These are phyloP conservation scores for Microstegium vimineum DNA, from an alignment of 176 grass and related monocot genomes.

Conservation along the genomic window DNA sequence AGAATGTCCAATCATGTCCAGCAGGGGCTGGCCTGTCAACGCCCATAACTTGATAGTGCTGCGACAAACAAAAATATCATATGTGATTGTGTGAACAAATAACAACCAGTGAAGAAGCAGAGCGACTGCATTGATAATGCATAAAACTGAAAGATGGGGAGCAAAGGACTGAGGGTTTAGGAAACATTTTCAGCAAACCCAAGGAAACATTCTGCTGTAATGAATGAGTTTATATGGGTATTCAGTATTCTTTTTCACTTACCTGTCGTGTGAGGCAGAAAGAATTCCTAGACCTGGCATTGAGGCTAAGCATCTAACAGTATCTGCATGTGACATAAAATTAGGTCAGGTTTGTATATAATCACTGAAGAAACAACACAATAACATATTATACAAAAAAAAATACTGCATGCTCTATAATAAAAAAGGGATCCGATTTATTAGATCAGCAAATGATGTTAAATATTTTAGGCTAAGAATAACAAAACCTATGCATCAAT, in stretches of 20 bases:
- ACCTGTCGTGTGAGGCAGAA: slow-evolving; percentile 91
- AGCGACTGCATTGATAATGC: background rate
- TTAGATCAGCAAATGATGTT: background rate
- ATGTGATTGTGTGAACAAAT: slow-evolving; percentile 6
- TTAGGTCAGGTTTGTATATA: background rate
- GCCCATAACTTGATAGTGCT: slow-evolving; percentile 91
- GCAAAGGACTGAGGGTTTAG: background rate
- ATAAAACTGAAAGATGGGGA: background rate
- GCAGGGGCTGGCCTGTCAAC: slow-evolving; percentile 74
- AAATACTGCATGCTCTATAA: background rate
- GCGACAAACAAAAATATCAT: slow-evolving; percentile 22
- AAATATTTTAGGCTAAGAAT: background rate
- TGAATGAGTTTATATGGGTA: background rate
- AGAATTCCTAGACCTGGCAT: slow-evolving; percentile 81
- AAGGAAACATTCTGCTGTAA: background rate
- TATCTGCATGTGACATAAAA: slow-evolving; percentile 49
- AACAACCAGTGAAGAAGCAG: background rate
- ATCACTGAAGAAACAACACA: background rate
- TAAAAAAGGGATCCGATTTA: background rate
- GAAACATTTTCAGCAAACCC: background rate
- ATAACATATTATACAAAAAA: background rate
- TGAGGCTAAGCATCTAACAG: slow-evolving; percentile 72
- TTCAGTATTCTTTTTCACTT: background rate
- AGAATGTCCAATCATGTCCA: slow-evolving; percentile 94
- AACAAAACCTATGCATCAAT: background rate